A percentile compares a stretch with the other conserved stretches of the same genome.
These are phyloP conservation scores for Colletotrichum ledebouriae DNA, from an alignment of 2,329 filamentous ascomycete genomes.

Conservation along the genomic window DNA sequence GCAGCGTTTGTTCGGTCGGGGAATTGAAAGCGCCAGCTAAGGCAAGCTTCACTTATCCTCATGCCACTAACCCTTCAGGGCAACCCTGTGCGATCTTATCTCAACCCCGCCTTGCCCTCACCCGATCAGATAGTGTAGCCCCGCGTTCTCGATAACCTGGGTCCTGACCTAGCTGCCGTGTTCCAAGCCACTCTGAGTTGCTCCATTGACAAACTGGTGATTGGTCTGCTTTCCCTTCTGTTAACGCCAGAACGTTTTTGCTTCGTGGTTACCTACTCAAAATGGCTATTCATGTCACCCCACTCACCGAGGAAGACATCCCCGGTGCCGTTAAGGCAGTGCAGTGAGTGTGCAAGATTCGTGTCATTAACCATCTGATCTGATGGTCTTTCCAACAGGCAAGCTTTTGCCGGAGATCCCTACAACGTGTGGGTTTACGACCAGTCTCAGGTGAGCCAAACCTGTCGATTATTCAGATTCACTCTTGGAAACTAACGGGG, in stretches of 20 bases:
- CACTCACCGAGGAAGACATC: slow-evolving; percentile 71
- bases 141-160: neutral
- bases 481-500: slow-evolving; percentile 21
- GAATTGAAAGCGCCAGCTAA: no score
- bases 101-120: slow-evolving; percentile 7
- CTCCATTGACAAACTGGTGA: neutral
- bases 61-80: slow-evolving; percentile 11
- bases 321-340: slow-evolving; percentile 74
- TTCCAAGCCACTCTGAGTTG: neutral
- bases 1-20: no score
- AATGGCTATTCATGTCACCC: slow-evolving; percentile 69
- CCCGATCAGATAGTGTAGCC: neutral
- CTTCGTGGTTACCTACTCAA: neutral
- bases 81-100: slow-evolving; percentile 23
- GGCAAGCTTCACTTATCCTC: neutral
- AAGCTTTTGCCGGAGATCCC: slow-evolving; percentile 75
- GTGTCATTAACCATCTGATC: neutral
- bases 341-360: slow-evolving; percentile 55
- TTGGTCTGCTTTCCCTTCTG: neutral
- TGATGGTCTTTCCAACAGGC: slow-evolving; percentile 44
- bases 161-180: neutral
- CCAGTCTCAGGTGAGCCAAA: slow-evolving; percentile 58
- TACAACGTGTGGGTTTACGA: slow-evolving; percentile 77
- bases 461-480: neutral
- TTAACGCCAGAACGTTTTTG: neutral